These are phyloP conservation scores for Tetrahymena borealis DNA, from an alignment of 73 alveolate species.

Conservation along the genomic window DNA sequence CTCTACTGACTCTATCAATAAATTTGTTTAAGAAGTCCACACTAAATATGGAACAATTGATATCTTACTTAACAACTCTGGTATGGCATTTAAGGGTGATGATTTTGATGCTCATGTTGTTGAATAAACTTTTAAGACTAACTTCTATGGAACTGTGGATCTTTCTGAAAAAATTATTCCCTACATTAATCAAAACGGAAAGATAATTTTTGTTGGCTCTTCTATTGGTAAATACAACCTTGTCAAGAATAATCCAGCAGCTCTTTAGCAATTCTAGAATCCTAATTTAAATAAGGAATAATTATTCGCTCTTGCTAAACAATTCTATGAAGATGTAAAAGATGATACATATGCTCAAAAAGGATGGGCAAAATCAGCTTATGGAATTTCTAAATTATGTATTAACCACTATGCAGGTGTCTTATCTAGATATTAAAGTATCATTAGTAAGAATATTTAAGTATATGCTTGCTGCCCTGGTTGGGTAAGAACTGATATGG, in stretches of 20 bases:
- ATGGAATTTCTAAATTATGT: slow-evolving; percentile 54
- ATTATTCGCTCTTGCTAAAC: slow-evolving; percentile 47
- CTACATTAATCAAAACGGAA: slow-evolving; percentile 47
- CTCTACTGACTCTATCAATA: slow-evolving; percentile 33
- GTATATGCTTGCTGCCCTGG: slow-evolving; percentile 74
- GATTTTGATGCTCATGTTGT: slow-evolving; percentile 36
- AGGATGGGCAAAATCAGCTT: slow-evolving; percentile 45
- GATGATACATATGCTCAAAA: slow-evolving; percentile 15
- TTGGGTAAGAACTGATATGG: slow-evolving; percentile 78
- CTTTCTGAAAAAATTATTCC: slow-evolving; percentile 62
- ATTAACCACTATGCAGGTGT: slow-evolving; percentile 52
- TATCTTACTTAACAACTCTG: slow-evolving; percentile 59
- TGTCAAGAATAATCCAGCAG: slow-evolving; percentile 29
- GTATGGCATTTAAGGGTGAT: slow-evolving; percentile 48
- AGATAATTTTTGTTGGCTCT: slow-evolving; percentile 47
- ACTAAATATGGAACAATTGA: slow-evolving; percentile 39
- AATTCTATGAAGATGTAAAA: slow-evolving; percentile 47
- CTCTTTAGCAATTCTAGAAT: slow-evolving; percentile 35
- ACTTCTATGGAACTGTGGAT: slow-evolving; percentile 64
- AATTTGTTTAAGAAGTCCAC: slow-evolving; percentile 33
- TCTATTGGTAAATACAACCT: slow-evolving; percentile 6
- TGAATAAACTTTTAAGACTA: slow-evolving; percentile 33
- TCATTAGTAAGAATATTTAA: slow-evolving; percentile 40
- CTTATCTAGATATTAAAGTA: slow-evolving; percentile 32
- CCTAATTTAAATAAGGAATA: slow-evolving; percentile 46